Evolutionary conservation across 441 rosid genomes (phyloP), one percentile per base, ranked within the genome.

Genomic region (Pelargonium australe): DNA sequence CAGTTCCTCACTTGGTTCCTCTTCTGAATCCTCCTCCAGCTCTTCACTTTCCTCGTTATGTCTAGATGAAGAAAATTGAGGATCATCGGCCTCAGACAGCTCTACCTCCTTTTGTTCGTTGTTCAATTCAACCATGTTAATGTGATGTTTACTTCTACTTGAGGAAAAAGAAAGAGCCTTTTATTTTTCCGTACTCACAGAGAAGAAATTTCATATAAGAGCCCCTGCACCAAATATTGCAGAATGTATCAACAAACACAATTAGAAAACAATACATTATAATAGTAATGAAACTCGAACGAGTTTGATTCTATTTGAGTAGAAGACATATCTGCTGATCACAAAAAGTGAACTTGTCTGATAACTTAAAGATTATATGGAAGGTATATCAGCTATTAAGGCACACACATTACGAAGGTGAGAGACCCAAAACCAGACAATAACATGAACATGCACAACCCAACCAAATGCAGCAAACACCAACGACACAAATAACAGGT

Each of bases 1-100:
- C 12, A 17, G 62, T 51, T 67, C 67, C 17, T 57, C 28, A 2
- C 16, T 5, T n/a, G 14, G 10, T 6, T 14, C 44, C 16, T 57
- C 63, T 34, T 37, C 17, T 20, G 67, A 19, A 64, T 64, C 63
- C 28, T 49, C 60, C 60, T 53, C 60, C 60, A 53, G 66, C n/a
- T 63, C 66, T 63, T 34, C 66, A 63, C 41, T 63, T 14, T 63
- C 45, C 31, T 20, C 13, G 8, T 53, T 53, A 53, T 16, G 14
- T 53, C 60, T 13, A 14, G n/a, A 11, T 11, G 58, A 51, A 61
- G 13, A 23, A 28, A 61, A 61, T 7, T 23, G 64, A 23, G 37
- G 64, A 25, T 10, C 14, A 5, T 25, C 37, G 4, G 2, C 64
- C 37, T 23, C 40, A 11, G 40, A 25, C 28, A 3, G 37, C 7